Evolutionary conservation across 345 rosid species (phyloP), one percentile per base, ranked within the genome.

Genomic region (Moringa oleifera): DNA sequence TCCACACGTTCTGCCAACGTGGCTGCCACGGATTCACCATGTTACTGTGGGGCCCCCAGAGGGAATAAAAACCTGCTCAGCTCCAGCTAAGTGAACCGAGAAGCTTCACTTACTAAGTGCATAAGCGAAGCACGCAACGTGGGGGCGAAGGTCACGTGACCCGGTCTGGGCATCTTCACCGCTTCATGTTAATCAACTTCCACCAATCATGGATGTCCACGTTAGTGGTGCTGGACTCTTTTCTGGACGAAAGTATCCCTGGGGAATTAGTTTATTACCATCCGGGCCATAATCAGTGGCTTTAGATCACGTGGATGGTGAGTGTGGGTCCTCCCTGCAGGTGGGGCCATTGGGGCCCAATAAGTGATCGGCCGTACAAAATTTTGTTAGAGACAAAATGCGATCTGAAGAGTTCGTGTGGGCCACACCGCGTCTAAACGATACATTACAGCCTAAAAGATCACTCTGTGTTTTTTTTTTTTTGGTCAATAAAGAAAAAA

Each of bases 71-170:
- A 55, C 63, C 72, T 25, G 66, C 59, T 55, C 63, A 72, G 76
- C 75, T 73, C 53, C 66, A 75, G 78, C 77, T 73, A 66, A 49
- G 47, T 6, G 13, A 41, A 41, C n/a, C 6, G 47, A 7, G 25
- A 1, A 18, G 11, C 37, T 33, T 5, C 37, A 33, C 37, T 33
- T 25, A 18, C 1, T 45, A 15, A 19, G 0, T 0, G 19, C 2
- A 20, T 52, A 52, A 20, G 22, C 20, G 10, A 6, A 45, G 45
- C 60, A 54, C 45, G 46, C 23, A 58, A 52, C 20, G 36, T 36
- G 64, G 71, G 25, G 54, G 46, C 24, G 50, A 25, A 49, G 25
- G 69, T 80, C 95, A 83, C 85, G 95, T 85, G 89, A 77, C 25
- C n/a, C 45, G 62, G 79, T 66, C 57, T 79, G 0, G 83, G 78